Conservation (phyloP, 192 early-diverging fungal species). For the Podila verticillata region DNA sequence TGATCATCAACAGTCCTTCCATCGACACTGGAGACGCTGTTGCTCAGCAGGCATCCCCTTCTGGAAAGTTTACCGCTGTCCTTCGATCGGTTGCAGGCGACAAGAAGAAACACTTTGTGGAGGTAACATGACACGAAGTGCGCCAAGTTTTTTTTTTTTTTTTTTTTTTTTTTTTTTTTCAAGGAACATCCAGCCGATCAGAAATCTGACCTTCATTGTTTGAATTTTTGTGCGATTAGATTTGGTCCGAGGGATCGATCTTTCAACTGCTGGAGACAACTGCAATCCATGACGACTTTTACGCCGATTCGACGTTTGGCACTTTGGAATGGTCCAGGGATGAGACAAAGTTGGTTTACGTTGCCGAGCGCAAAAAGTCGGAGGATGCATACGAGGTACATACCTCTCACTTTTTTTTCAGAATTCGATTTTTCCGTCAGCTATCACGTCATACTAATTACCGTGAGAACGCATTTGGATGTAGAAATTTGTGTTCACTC, state of each 20-base stretch:
- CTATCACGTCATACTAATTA: not conserved
- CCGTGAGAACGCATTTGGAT: too few relatives aligned
- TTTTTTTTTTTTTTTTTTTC: too few relatives aligned
- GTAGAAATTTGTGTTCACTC: conserved; percentile 58
- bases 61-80: conserved; percentile 45
- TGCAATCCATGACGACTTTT: conserved; percentile 74
- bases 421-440: not conserved
- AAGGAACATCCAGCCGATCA: too few relatives aligned
- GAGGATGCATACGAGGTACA: conserved; percentile 52
- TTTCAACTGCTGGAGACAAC: conserved; percentile 71
- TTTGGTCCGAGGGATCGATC: conserved; percentile 65
- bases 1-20: conserved; percentile 39
- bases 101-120: conserved; percentile 64
- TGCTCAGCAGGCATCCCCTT: conserved; percentile 39
- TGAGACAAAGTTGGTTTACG: conserved; percentile 67
- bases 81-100: conserved; percentile 55
- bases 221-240: conserved; percentile 12
- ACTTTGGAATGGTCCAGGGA: conserved; percentile 67
- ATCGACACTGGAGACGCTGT: conserved; percentile 48
- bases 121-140: conserved; percentile 35
- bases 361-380: conserved; percentile 72
- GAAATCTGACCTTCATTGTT: too few relatives aligned
- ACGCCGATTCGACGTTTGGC: conserved; percentile 73
- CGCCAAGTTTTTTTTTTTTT: not conserved
- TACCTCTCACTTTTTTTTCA: not conserved